Base-by-base conservation (phyloP, 495 filamentous ascomycete species). In the Penicillium samsonianum region DNA sequence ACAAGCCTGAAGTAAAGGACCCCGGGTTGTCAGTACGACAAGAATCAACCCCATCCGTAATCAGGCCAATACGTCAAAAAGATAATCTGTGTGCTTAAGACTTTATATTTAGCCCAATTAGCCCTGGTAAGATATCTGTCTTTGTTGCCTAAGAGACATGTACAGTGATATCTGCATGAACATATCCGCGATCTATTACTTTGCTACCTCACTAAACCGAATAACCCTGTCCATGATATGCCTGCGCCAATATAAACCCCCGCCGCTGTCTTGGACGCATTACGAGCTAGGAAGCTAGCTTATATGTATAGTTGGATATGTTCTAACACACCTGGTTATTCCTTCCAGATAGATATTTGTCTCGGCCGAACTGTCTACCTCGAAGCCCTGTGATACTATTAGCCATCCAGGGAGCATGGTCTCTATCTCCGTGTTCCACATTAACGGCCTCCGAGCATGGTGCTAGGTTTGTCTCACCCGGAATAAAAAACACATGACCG, bases 1-100 rank as follows among this genome's bases (percentile, higher is more conserved):
- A 28, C 33, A 26, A 28, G 20, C 35, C 35, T 51, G 25, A 23
- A 28, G 37, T 51, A 40, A 49, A 55, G 51, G 51, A 64, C 57
- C 50, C 64, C 47, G 51, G 56, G 58, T 58, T 67, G 62, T 54
- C 44, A 17, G 64, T 67, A 41, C 58, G 41, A 67, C 59, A 10
- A 47, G 12, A 45, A 9, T 25, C 23, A 35, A 17, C 52, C 17
- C 19, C 48, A 25, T 53, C 48, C 53, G 35, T 56, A 30, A 53
- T 43, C 22, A 2, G 40, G 31, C 41, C 42, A 44, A 25, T 8
- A 40, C 17, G 31, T 1, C 20, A 22, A 50, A 7, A 51, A 51
- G 49, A 28, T 2, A 51, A 37, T 38, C 16, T 28, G 49, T 51
- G 14, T 11, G 17, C 20, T 7, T 37, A 9, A 2, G 12, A 28